Evolutionary conservation across 495 filamentous ascomycete genomes (phyloP), one percentile per base, ranked within the genome.

Genomic region (Podospora anserina): DNA sequence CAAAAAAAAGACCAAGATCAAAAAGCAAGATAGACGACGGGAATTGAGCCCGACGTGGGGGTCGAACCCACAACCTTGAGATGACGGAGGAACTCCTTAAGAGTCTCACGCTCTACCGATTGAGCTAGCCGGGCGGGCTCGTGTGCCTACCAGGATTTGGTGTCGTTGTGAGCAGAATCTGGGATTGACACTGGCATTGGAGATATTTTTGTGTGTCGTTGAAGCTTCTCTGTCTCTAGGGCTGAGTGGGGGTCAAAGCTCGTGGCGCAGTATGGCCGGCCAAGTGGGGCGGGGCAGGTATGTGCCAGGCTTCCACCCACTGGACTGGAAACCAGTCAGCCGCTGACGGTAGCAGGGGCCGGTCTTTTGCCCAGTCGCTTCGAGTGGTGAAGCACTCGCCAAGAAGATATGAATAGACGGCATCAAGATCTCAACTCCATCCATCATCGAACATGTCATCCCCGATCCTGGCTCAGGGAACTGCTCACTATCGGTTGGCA

Each of bases 61-160:
- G 39, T 49, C 39, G 39, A 49, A 49, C 15, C 39, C 39, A 58
- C 39, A 49, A 49, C 39, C 39, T 49, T 49, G 39, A 49, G 39
- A 49, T 49, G 39, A 49, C 39, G 39, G 39, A 49, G 39, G 39
- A 49, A 1, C 26, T 55, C 20, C n/a, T 88, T 90, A 90, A 90
- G 88, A 90, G 88, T 90, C 88, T 89, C 85, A 90, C 88, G 88
- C 88, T 90, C 88, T 90, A 89, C 88, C 88, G 88, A 90, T 90
- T 90, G 88, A 90, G 88, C 88, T 90, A 90, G 86, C 87, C 78
- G 76, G 76, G 76, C 76, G 61, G 59, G 39, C 39, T 49, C 39
- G 39, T 49, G 39, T 49, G 39, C 15, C 39, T 49, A 11, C 39
- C 39, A 49, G 39, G 39, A 16, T 13, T 49, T 32, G 30, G 30